Base-by-base conservation (phyloP, 768 basidiomycete species). In the Megacollybia marginata region DNA sequence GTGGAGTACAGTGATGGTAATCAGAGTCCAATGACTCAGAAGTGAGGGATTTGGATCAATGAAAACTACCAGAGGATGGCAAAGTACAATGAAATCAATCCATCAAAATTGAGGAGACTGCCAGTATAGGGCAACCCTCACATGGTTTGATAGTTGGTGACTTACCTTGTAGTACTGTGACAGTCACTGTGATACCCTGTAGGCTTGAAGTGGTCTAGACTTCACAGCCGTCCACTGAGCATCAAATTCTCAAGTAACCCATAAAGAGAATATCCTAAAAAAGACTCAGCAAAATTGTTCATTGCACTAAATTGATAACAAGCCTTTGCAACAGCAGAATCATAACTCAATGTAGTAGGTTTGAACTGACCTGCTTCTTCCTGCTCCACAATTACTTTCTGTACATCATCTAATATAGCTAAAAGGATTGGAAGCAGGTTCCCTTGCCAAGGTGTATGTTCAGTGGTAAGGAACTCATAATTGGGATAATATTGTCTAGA, bases 131-230 rank as follows among this genome's bases (percentile, higher is more conserved):
- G n/a, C n/a, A n/a, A n/a, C n/a, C n/a, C n/a, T n/a, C n/a, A n/a
- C n/a, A n/a, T n/a, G n/a, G n/a, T n/a, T n/a, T n/a, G n/a, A n/a
- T n/a, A n/a, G n/a, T n/a, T n/a, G n/a, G n/a, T n/a, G n/a, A n/a
- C n/a, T n/a, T n/a, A n/a, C n/a, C n/a, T n/a, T n/a, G n/a, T n/a
- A n/a, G n/a, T n/a, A n/a, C n/a, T n/a, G n/a, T n/a, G n/a, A n/a
- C n/a, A n/a, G n/a, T n/a, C n/a, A n/a, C n/a, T n/a, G n/a, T n/a
- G n/a, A n/a, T n/a, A n/a, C n/a, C n/a, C n/a, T n/a, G n/a, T n/a
- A n/a, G 0, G 60, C 65, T 0, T 68, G 70, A 1, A 71, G 51
- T 16, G 69, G 64, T 0, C 59, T 38, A 0, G 60, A 72, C 0
- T 49, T 48, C 2, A 51, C 52, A 1, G 57, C 57, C 0, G 72